Evolutionary conservation across 345 rosid genomes (phyloP).

Genomic region (Eucalyptus cladocalyx): DNA sequence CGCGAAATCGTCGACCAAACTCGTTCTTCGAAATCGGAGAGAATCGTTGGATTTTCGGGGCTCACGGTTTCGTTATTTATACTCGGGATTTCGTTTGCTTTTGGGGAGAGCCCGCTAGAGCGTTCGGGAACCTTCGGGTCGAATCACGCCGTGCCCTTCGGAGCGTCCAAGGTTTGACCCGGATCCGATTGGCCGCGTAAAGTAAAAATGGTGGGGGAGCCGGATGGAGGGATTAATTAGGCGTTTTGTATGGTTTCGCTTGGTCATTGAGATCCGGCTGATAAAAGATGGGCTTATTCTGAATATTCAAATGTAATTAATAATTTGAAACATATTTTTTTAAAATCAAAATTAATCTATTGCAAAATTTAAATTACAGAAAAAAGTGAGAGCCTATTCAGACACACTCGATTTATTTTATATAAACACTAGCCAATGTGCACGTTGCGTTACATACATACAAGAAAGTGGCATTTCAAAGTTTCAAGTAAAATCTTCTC

Average conservation of each 20-base stretch:
- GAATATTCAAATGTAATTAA: neutral
- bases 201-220: neutral
- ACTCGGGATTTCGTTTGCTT: neutral
- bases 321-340: too few species aligned
- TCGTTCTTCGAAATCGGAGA: neutral
- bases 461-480: too few species aligned
- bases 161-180: neutral
- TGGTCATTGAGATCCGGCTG: neutral
- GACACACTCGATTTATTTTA: too few species aligned
- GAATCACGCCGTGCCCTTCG: neutral
- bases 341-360: too few species aligned
- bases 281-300: neutral
- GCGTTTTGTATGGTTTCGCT: neutral
- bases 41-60: neutral
- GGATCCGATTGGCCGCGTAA: neutral
- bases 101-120: neutral
- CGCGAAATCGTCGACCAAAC: neutral
- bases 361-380: too few species aligned
- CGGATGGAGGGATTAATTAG: neutral
- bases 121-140: neutral
- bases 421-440: too few species aligned
- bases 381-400: too few species aligned
- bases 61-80: neutral
- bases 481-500: too few species aligned
- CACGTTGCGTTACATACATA: accelerated